phyloP scores from a whole-genome alignment of 2,329 filamentous ascomycete genomes.

The Apiospora hydei region DNA sequence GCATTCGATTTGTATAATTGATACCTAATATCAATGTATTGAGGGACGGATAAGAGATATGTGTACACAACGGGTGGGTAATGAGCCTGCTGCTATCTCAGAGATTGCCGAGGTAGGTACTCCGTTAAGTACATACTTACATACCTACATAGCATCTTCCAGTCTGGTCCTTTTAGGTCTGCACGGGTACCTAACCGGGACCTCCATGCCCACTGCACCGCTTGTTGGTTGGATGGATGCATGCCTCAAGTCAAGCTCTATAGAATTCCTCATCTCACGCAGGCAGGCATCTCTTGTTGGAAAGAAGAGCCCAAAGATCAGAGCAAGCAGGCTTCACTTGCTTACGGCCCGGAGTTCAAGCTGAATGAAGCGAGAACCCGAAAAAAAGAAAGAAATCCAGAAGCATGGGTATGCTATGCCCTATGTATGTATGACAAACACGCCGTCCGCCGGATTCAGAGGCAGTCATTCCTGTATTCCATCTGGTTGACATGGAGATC shows the following conservation, averaged over 20 bases:
- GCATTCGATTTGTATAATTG: constrained; percentile 21
- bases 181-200: constrained; percentile 1
- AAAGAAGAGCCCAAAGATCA: neutral
- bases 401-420: neutral
- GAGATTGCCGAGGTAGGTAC: constrained; percentile 16
- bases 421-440: neutral
- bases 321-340: neutral
- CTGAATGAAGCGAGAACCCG: neutral
- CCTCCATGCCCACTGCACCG: constrained; percentile 9
- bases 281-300: neutral
- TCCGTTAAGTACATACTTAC: no score
- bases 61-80: constrained; percentile 14
- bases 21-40: constrained; percentile 9
- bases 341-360: neutral
- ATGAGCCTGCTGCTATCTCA: neutral
- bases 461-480: constrained; percentile 5
- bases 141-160: neutral
- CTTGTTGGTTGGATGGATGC: neutral
- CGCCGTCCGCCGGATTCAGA: neutral
- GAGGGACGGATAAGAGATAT: constrained; percentile 4
- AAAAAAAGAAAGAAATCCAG: neutral
- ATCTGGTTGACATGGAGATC: neutral
- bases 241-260: neutral
- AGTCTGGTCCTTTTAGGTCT: neutral
- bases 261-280: neutral